Evolutionary conservation across 805 yeast genomes (phyloP), one percentile per base, ranked within the genome.

Genomic region (Ogataea methylovora): DNA sequence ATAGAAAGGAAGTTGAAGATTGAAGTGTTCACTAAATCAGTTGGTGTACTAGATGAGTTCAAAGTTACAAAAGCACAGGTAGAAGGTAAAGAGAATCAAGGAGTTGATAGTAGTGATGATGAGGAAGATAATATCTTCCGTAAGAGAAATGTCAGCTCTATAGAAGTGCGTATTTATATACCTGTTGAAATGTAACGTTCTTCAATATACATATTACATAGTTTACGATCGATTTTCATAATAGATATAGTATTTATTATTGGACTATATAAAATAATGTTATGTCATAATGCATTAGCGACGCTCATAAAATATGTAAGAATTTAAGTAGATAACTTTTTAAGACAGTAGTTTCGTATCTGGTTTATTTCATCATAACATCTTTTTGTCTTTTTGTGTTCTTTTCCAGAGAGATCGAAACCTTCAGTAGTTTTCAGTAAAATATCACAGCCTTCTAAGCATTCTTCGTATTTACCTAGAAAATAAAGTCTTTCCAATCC

Each of bases 11-110:
- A 69, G 8, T 61, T 69, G 48, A 61, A 51, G 38, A 73, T 84
- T 8, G 85, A 81, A 10, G 47, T 83, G 1, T 52, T 57, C 20
- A 86, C 95, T 0, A 77, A 71, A 17, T 74, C 80, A 5, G 67
- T 81, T 0, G 71, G 71, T 18, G 87, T 86, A 0, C 50, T 84
- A 18, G 96, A 87, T 55, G 95, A 85, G 54, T 65, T 77, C 30
- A 43, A 48, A 29, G 39, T 23, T 7, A 24, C 16, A 16, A 19
- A 17, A 25, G 32, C 31, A 14, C 6, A 17, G 1, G 31, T 24
- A 33, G 34, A 38, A 34, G 24, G 40, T 32, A 24, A 25, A 15
- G 24, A 29, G 12, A 35, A 29, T 14, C 33, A 21, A 16, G 49
- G 40, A 24, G 41, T 34, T 8, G 51, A 48, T 12, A 22, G 10